These are phyloP conservation scores for Scedosporium aurantiacum DNA, from an alignment of 2,329 filamentous ascomycete genomes.

Conservation along the genomic window DNA sequence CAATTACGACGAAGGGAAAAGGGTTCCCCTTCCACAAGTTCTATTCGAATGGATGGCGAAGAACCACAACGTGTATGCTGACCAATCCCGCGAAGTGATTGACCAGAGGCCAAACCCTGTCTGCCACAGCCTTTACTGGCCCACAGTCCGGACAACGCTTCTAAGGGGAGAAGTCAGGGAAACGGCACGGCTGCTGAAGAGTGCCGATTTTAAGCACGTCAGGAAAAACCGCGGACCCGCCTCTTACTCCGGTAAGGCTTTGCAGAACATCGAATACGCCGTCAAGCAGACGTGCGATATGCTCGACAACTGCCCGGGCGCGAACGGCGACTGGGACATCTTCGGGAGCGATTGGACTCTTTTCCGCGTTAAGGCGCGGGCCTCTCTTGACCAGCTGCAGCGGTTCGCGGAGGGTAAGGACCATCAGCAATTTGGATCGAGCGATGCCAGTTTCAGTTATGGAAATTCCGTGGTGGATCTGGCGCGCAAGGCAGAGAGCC, in stretches of 20 bases:
- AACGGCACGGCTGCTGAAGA: slow-evolving; percentile 56
- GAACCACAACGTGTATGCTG: slow-evolving; percentile 61
- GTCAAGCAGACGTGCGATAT: slow-evolving; percentile 57
- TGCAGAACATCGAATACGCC: slow-evolving; percentile 68
- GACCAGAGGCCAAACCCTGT: slow-evolving; percentile 61
- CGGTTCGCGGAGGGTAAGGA: slow-evolving; percentile 69
- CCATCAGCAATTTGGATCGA: slow-evolving; percentile 19
- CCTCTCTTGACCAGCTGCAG: slow-evolving; percentile 59
- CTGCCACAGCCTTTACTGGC: slow-evolving; percentile 72
- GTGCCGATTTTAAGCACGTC: slow-evolving; percentile 70
- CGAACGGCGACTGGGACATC: slow-evolving; percentile 68
- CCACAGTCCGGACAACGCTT: slow-evolving; percentile 61
- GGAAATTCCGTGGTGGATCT: slow-evolving; percentile 47
- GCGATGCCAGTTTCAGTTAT: slow-evolving; percentile 18
- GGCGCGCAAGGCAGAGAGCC: slow-evolving; percentile 69
- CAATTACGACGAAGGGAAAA: slow-evolving; percentile 25
- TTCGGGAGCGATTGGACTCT: slow-evolving; percentile 71
- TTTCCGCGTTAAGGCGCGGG: slow-evolving; percentile 65
- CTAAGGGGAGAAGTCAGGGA: slow-evolving; percentile 63
- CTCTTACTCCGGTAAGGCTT: slow-evolving; percentile 62
- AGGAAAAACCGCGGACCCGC: slow-evolving; percentile 53
- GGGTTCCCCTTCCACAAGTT: slow-evolving; percentile 58
- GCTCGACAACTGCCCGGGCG: slow-evolving; percentile 62
- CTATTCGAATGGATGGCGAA: slow-evolving; percentile 74
- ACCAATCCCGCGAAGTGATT: slow-evolving; percentile 55